A percentile compares a stretch with the other conserved stretches of the same genome.
Evolutionary conservation across 352 stramenopile genomes (phyloP).

Genomic region (Elongisporangium anandrum): DNA sequence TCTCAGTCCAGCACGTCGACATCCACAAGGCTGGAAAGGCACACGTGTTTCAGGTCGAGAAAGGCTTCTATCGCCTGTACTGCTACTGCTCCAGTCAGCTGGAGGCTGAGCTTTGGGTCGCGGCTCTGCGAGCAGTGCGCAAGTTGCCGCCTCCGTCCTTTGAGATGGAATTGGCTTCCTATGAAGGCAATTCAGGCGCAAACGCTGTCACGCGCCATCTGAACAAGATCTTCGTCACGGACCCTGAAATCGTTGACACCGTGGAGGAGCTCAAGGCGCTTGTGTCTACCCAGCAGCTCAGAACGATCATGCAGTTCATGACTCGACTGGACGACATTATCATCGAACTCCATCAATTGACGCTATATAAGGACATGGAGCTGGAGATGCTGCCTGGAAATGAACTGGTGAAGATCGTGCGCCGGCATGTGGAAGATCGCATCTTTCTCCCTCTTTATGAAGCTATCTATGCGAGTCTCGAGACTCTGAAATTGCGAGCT

Average conservation of each 20-base stretch:
- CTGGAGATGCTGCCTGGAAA: constrained; percentile 68
- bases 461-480: constrained; percentile 50
- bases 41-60: constrained; percentile 83
- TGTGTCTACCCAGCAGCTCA: constrained; percentile 42
- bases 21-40: constrained; percentile 51
- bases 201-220: constrained; percentile 53
- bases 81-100: constrained; percentile 77
- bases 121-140: constrained; percentile 49
- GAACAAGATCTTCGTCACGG: constrained; percentile 83
- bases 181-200: constrained; percentile 47
- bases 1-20: constrained; percentile 79
- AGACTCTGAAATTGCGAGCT: constrained; percentile 31
- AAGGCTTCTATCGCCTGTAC: constrained; percentile 79
- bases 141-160: constrained; percentile 35
- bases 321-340: constrained; percentile 57
- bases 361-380: constrained; percentile 54
- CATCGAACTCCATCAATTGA: constrained; percentile 61
- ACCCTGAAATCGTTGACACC: constrained; percentile 42
- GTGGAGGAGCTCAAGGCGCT: constrained; percentile 49
- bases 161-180: constrained; percentile 59
- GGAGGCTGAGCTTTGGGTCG: constrained; percentile 80
- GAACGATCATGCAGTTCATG: constrained; percentile 56
- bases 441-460: constrained; percentile 64
- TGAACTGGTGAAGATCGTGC: constrained; percentile 69
- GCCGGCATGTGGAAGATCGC: constrained; percentile 73